A percentile compares a stretch with the other conserved stretches of the same genome.
Conservation (phyloP, 108 stramenopile genomes). For the Bacterosira constricta region DNA sequence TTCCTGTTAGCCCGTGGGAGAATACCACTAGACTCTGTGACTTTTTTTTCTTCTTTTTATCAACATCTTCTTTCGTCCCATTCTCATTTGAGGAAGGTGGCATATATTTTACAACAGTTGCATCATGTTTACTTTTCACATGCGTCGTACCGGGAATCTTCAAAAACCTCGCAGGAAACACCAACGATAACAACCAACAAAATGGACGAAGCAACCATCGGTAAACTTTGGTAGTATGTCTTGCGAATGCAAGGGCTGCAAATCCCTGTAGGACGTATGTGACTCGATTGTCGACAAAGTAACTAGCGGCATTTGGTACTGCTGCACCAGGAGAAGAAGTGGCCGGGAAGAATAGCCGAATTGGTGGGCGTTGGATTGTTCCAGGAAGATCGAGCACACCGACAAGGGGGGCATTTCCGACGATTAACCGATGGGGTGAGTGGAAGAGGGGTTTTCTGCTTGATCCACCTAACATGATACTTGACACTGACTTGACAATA, state of each 20-base stretch:
- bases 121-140: background rate
- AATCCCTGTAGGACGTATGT: constrained; percentile 41
- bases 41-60: background rate
- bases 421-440: constrained; percentile 24
- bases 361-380: constrained; percentile 26
- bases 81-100: background rate
- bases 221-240: constrained; percentile 30
- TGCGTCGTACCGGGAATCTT: constrained; percentile 33
- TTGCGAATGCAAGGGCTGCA: constrained; percentile 28
- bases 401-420: constrained; percentile 34
- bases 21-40: constrained; percentile 57
- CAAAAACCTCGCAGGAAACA: constrained; percentile 31
- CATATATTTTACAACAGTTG: constrained; percentile 8
- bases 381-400: constrained; percentile 42
- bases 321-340: background rate
- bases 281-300: constrained; percentile 26
- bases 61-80: background rate
- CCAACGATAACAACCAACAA: constrained; percentile 24
- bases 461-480: no score
- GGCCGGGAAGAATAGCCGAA: constrained; percentile 45
- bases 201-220: constrained; percentile 24
- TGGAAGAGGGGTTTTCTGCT: no score
- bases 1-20: constrained; percentile 66
- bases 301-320: constrained; percentile 11
- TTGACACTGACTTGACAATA: no score